Evolutionary conservation across 2,329 filamentous ascomycete species (phyloP).

Genomic region (Sporothrix brasiliensis): DNA sequence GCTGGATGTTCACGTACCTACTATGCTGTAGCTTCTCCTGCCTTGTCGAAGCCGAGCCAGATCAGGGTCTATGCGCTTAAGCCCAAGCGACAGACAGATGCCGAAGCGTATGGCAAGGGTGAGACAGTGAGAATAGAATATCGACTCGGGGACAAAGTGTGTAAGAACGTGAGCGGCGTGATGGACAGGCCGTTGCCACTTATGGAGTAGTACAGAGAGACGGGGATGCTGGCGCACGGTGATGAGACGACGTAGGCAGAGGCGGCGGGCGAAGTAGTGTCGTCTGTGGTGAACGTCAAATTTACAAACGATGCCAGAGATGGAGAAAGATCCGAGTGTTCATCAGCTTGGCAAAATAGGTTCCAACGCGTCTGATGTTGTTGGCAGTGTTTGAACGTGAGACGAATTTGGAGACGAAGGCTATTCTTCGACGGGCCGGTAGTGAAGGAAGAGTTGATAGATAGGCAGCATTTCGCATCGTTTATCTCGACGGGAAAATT

Average conservation of each 20-base stretch:
- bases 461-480: not conserved
- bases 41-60: not conserved
- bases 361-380: not conserved
- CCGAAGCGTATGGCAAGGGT: not conserved
- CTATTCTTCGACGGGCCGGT: conserved; percentile 5
- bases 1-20: not conserved
- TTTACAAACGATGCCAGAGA: not conserved
- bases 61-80: not conserved
- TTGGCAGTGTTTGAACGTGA: conserved; percentile 18
- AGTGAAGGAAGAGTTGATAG: not conserved
- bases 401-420: conserved; percentile 13
- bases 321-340: not conserved
- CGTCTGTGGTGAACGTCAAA: not conserved
- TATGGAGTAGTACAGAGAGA: conserved; percentile 6
- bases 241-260: not conserved
- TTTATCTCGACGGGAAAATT: not conserved
- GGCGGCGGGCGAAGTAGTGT: not conserved
- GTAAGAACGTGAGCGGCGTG: not conserved
- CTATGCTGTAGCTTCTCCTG: not conserved
- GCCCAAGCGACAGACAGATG: conserved; percentile 4
- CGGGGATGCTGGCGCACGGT: conserved; percentile 12
- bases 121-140: not conserved
- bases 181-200: conserved; percentile 1
- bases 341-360: not conserved
- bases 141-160: not conserved